Evolutionary conservation across 495 filamentous ascomycete genomes (phyloP).

Genomic region (Hypoxylon subgilvum): DNA sequence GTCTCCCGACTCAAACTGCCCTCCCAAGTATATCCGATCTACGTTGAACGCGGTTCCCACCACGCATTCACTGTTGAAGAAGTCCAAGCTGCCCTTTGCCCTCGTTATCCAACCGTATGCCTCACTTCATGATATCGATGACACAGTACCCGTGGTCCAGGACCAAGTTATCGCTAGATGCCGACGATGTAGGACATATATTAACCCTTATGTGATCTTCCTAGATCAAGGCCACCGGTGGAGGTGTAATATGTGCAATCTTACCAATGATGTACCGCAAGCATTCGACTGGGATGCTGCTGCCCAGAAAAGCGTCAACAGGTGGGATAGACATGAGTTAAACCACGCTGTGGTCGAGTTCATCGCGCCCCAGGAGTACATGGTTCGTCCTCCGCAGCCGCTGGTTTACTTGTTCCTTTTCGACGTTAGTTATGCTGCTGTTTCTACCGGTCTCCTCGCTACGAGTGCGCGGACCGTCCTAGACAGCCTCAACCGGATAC

Average conservation of each 20-base stretch:
- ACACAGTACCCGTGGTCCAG: conserved; percentile 86
- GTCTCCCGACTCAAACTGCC: conserved; percentile 89
- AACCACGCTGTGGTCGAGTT: conserved; percentile 97
- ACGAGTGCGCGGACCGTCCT: conserved; percentile 92
- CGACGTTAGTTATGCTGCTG: conserved; percentile 91
- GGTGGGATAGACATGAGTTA: conserved; percentile 87
- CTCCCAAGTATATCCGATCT: conserved; percentile 92
- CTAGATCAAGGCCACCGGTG: conserved; percentile 96
- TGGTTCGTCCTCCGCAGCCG: conserved; percentile 96
- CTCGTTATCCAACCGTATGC: conserved; percentile 95
- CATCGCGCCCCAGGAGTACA: conserved; percentile 97
- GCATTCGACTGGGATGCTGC: conserved; percentile 97
- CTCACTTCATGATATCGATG: conserved; percentile 89
- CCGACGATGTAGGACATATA: conserved; percentile 92
- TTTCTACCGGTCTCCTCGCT: conserved; percentile 90
- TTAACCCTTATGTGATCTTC: conserved; percentile 96
- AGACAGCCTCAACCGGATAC: conserved; percentile 94
- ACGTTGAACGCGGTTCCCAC: conserved; percentile 93
- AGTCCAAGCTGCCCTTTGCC: conserved; percentile 92
- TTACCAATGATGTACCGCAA: conserved; percentile 97
- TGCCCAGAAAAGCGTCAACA: conserved; percentile 84
- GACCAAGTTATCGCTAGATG: conserved; percentile 98
- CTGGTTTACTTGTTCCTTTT: conserved; percentile 98
- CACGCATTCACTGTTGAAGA: conserved; percentile 89
- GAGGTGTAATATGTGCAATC: conserved; percentile 99